These are phyloP conservation scores for Blastobotrys capitulatus DNA, from an alignment of 1,139 yeast genomes.

Conservation along the genomic window DNA sequence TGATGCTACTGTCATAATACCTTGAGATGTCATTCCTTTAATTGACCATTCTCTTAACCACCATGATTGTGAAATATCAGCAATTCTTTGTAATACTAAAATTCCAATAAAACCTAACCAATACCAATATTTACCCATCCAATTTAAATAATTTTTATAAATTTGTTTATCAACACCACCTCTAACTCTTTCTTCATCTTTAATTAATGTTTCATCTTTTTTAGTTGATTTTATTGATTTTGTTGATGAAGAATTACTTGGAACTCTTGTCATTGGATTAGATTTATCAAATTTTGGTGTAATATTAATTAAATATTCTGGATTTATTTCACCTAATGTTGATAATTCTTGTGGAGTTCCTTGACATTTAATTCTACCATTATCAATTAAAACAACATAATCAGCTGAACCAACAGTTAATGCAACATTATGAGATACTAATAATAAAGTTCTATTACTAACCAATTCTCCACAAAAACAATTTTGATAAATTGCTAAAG, in stretches of 20 bases:
- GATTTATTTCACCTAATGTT: conserved; percentile 64
- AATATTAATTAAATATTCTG: conserved; percentile 69
- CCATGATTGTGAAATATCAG: conserved; percentile 66
- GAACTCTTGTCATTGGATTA: conserved; percentile 55
- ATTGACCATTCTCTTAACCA: conserved; percentile 81
- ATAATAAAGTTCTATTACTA: conserved; percentile 77
- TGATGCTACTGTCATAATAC: neutral
- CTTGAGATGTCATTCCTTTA: conserved; percentile 12
- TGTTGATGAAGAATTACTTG: conserved; percentile 26
- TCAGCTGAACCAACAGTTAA: conserved; percentile 78
- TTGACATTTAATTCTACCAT: conserved; percentile 73
- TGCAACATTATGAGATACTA: conserved; percentile 92
- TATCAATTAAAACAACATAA: conserved; percentile 71
- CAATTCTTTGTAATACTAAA: conserved; percentile 50
- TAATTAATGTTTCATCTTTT: conserved; percentile 40
- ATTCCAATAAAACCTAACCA: conserved; percentile 44
- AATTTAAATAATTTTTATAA: conserved; percentile 58
- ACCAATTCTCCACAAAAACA: conserved; percentile 86
- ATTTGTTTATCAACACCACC: conserved; percentile 75
- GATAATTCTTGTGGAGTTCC: conserved; percentile 77
- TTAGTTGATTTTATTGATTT: conserved; percentile 40
- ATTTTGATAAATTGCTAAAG: conserved; percentile 83
- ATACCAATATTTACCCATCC: conserved; percentile 56
- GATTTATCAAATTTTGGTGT: conserved; percentile 42
- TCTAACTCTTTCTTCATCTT: conserved; percentile 76